Evolutionary conservation across 2,329 filamentous ascomycete genomes (phyloP), one percentile per base, ranked within the genome.

Genomic region (Alternaria longipes): DNA sequence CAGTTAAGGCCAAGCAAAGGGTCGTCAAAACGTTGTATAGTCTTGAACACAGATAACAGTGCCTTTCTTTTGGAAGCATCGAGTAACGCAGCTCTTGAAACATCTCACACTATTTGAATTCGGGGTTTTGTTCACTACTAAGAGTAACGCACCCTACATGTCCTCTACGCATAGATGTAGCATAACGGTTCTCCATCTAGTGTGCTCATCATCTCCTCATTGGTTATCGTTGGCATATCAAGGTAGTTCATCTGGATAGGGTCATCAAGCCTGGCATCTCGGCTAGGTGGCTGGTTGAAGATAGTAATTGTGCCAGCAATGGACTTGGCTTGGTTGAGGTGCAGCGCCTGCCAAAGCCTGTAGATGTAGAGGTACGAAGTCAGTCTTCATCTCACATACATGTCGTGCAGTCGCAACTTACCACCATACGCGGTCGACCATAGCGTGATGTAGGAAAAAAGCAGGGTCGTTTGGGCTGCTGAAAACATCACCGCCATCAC

Each of bases 361-460:
- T 12, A 32, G 4, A 12, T 12, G 30, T 32, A 32, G 30, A 32
- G 30, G 30, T 32, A 2, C 11, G 30, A 32, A 32, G 30, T 32
- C 11, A 32, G 30, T 32, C 9, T 32, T 11, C 12, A 3, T 32
- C 11, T 32, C 11, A 32, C 30, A 32, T 32, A 12, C 30, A 32
- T 32, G 30, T 32, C 9, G 30, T 32, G 4, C 30, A 32, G 30
- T 32, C 30, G 11, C 9, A 32, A 32, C 30, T 32, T 32, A 32
- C 30, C 30, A 82, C 74, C 78, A 84, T 1, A 80, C 71, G 5
- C 79, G 74, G 66, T 84, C 83, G 18, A 84, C 78, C 72, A 80
- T 79, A 6, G 76, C 76, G 59, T 84, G 83, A 61, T 84, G 82
- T 36, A 82, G 72, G 67, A 76, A 84, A 70, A 84, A 84, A 20